These are phyloP conservation scores for Orbilia oligospora DNA, from an alignment of 2,329 filamentous ascomycete species.

Conservation along the genomic window DNA sequence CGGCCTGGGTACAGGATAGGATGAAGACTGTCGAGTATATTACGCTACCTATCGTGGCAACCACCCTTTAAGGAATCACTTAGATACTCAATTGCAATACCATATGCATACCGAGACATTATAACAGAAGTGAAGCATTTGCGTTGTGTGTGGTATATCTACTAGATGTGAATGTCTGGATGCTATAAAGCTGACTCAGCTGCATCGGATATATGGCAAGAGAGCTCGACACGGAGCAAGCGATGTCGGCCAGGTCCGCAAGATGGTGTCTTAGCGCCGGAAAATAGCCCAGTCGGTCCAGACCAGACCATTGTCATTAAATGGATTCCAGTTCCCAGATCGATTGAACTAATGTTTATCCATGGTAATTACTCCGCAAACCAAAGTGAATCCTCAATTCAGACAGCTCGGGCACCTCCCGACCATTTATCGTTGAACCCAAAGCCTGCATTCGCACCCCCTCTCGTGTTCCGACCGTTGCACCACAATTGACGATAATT, in stretches of 20 bases:
- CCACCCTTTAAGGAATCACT: too few species aligned
- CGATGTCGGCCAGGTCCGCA: conserved; percentile 50
- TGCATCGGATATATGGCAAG: not conserved
- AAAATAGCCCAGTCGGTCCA: conserved; percentile 15
- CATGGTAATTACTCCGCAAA: not conserved
- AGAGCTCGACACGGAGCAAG: conserved; percentile 33
- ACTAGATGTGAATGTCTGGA: too few species aligned
- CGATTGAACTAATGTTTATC: not conserved
- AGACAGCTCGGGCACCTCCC: conserved; percentile 45
- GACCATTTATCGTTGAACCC: conserved; percentile 21
- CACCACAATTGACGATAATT: too few species aligned
- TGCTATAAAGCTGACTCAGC: not conserved
- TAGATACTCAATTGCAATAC: too few species aligned
- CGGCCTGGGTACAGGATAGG: too few species aligned
- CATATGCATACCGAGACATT: too few species aligned
- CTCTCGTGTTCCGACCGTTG: conserved; percentile 50
- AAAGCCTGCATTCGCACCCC: not conserved
- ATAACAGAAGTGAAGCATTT: too few species aligned
- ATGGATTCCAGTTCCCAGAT: conserved; percentile 19
- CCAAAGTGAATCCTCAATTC: not conserved
- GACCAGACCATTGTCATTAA: too few species aligned
- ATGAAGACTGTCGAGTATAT: too few species aligned
- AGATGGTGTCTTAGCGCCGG: conserved; percentile 18
- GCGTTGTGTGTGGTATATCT: too few species aligned
- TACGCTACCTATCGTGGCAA: too few species aligned